Percentiles rank a stretch among this genome's conserved stretches.
These are phyloP conservation scores for Leccinum longicurvipes DNA, from an alignment of 768 basidiomycete genomes.

Conservation along the genomic window DNA sequence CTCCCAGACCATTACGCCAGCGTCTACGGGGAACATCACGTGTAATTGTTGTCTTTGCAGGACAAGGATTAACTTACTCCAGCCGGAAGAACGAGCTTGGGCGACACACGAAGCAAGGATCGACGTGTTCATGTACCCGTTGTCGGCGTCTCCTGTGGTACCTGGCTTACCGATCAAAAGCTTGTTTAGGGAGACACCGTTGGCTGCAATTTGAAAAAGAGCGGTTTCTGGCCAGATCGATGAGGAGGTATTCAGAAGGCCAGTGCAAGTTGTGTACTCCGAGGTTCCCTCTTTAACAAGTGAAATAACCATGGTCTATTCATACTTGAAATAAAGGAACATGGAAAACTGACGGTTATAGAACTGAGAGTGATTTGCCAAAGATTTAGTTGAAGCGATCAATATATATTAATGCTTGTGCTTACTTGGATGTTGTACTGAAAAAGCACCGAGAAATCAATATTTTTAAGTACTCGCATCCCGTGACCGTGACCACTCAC, in stretches of 20 bases:
- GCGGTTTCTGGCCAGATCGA: conserved; percentile 38
- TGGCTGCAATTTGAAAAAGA: conserved; percentile 46
- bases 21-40: conserved; percentile 24
- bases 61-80: conserved; percentile 7
- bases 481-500: conserved; percentile 16
- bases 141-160: conserved; percentile 43
- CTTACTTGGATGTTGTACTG: background rate
- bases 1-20: conserved; percentile 39
- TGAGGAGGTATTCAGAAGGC: conserved; percentile 39
- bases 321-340: background rate
- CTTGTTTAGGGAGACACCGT: conserved; percentile 59
- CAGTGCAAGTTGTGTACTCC: conserved; percentile 37
- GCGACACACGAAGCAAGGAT: conserved; percentile 55
- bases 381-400: background rate
- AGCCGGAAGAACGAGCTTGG: background rate
- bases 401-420: background rate
- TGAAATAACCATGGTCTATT: background rate
- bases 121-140: conserved; percentile 52
- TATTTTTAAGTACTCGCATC: no score
- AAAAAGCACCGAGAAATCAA: background rate
- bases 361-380: conserved; percentile 2
- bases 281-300: conserved; percentile 29
- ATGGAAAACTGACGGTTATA: conserved; percentile 12
- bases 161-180: conserved; percentile 76
- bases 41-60: no score